phyloP scores from a whole-genome alignment of 129 eudicot species.

The Centaurea solstitialis region DNA sequence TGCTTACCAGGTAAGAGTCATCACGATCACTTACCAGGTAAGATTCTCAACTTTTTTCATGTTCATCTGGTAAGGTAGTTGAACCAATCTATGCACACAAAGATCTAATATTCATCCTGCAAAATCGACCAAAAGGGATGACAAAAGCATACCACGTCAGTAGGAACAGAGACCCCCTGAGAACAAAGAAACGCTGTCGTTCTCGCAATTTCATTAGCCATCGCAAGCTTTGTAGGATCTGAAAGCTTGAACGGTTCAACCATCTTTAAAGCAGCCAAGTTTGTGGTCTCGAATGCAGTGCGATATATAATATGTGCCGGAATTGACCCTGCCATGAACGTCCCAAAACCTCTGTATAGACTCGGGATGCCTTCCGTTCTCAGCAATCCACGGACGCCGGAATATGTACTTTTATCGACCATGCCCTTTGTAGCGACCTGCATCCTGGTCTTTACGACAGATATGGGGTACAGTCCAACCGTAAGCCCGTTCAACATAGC shows the following conservation, averaged over 20 bases:
- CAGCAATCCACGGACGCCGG: conserved; percentile 71
- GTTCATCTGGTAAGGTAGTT: no score
- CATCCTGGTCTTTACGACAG: conserved; percentile 89
- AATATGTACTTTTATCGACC: conserved; percentile 71
- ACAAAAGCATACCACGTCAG: conserved; percentile 80
- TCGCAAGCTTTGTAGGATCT: conserved; percentile 86
- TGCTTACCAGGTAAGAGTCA: not conserved
- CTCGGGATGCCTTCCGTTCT: conserved; percentile 90
- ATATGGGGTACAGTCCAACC: conserved; percentile 87
- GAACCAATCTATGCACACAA: not conserved
- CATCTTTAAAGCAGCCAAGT: conserved; percentile 75
- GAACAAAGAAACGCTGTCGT: conserved; percentile 78
- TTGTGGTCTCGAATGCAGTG: conserved; percentile 93
- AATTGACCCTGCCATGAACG: conserved; percentile 85
- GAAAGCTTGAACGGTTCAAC: conserved; percentile 76
- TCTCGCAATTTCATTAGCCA: conserved; percentile 95
- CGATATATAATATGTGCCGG: conserved; percentile 86
- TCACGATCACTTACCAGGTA: not conserved
- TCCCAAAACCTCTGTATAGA: conserved; percentile 94
- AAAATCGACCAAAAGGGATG: not conserved
- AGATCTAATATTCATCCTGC: not conserved
- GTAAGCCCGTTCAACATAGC: conserved; percentile 85
- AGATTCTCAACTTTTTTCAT: no score
- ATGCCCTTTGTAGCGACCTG: conserved; percentile 86
- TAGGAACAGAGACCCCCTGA: conserved; percentile 84